Evolutionary conservation across 1,284 basidiomycete species (phyloP), one percentile per base, ranked within the genome.

Genomic region (Malassezia arunalokei): DNA sequence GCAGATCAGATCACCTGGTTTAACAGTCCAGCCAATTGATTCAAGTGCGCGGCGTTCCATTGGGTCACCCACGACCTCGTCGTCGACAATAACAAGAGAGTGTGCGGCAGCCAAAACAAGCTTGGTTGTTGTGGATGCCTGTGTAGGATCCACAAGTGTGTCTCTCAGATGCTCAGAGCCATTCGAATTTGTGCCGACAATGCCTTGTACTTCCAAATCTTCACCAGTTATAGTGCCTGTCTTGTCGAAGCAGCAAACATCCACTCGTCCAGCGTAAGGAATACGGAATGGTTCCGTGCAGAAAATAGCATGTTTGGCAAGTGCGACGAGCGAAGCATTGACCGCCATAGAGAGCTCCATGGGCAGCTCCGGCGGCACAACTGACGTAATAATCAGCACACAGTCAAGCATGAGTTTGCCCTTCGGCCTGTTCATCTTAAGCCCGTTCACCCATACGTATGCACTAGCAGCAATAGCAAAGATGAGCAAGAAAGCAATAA

Each of bases 21-120:
- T 78, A 17, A 99, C 74, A 59, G 83, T 82, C 92, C 92, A 98
- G 54, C 87, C 83, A 42, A 98, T 79, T 1, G 89, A 85, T 60
- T 90, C 87, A 14, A 98, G 77, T 0, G 92, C 92, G 0, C 87
- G 92, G 77, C 92, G 92, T 75, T 99, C 92, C 92, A 99, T 99
- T 0, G 94, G 92, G 73, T 99, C 94, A 12, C 92, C 94, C 32
- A 98, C 91, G 33, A 94, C 78, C 4, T 89, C 92, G 67, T 80
- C 79, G 44, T 95, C 90, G 35, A 99, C 79, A 47, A 87, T 79
- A 17, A 98, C 92, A 3, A 99, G 78, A 0, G 94, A 91, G 69
- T 99, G 94, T 0, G 94, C 91, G 6, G 88, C 83, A 40, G 92
- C 92, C 11, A 99, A 81, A 51, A 88, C 87, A 0, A 87, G 77